Evolutionary conservation across 805 yeast genomes (phyloP), one percentile per base, ranked within the genome.

Genomic region (Schizosaccharomyces japonicus): DNA sequence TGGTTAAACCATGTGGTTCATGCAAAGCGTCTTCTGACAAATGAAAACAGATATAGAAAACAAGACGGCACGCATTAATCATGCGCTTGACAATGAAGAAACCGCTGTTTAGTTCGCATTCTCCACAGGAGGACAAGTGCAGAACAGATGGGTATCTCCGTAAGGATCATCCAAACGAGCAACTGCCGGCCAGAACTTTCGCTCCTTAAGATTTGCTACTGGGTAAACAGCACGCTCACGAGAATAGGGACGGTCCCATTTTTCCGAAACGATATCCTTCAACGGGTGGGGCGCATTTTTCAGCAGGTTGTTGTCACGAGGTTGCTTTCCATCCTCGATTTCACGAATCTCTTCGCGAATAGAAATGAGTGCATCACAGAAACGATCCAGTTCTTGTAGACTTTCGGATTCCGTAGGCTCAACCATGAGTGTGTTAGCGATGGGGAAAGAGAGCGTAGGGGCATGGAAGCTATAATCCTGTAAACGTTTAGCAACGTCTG

Each of bases 381-480:
- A 87, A 57, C 95, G 72, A 63, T 90, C 87, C 52, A 90, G 68
- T 65, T 90, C 98, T 49, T 70, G 80, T 57, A 78, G 64, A 58
- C 83, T 75, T 65, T 90, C 98, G 17, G 90, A 78, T 65, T 90
- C 98, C 2, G 98, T 90, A 50, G 98, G 98, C 66, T 90, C 98
- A 52, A 90, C 75, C 98, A 90, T 90, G 56, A 90, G 70, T 1
- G 98, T 90, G 52, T 93, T 94, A 4, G 95, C 87, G 47, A 90
- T 93, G 7, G 98, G 98, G 81, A 90, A 90, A 2, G 96, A 90
- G 81, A 90, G 77, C 25, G 98, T 90, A 52, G 98, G 98, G 1
- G 95, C 95, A 63, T 90, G 98, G 75, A 90, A 90, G 0, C 96
- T 95, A 61, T 87, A 90, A 65, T 90, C 98, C 65, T 90, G 96